Conservation (phyloP, 345 rosid species). For the Ceriops decandra region DNA sequence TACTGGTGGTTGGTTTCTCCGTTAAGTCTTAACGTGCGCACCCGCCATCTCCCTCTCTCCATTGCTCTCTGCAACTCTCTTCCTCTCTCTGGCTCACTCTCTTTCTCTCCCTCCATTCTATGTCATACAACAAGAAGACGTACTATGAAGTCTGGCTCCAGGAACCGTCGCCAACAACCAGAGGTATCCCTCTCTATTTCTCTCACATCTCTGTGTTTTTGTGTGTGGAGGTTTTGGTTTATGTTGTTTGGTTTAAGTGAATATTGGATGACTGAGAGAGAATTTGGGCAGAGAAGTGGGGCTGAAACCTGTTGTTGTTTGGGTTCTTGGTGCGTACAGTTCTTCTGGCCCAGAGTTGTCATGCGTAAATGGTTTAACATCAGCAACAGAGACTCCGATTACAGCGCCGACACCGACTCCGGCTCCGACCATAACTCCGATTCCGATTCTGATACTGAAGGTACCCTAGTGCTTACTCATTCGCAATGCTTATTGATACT, state of each 20-base stretch:
- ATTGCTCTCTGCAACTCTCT: background rate
- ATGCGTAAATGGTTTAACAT: conserved; percentile 86
- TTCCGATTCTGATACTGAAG: conserved; percentile 47
- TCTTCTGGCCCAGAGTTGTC: conserved; percentile 73
- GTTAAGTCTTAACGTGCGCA: too few relatives aligned
- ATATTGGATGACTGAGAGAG: conserved; percentile 19
- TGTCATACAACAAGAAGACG: background rate
- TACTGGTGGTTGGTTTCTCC: too few relatives aligned
- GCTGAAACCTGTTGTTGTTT: conserved; percentile 69
- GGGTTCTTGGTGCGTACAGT: conserved; percentile 76
- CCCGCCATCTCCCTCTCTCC: background rate
- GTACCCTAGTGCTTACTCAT: conserved; percentile 16
- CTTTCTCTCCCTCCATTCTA: background rate
- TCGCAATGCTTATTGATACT: background rate
- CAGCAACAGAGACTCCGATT: conserved; percentile 57
- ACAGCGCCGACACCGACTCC: conserved; percentile 68
- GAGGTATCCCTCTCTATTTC: conserved; percentile 36
- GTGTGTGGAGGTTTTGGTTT: background rate
- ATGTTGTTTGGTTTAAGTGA: conserved; percentile 10
- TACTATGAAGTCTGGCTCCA: conserved; percentile 39
- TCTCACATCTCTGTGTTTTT: too few relatives aligned
- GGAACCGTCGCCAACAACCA: conserved; percentile 13
- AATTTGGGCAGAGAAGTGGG: conserved; percentile 58
- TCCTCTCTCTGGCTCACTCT: background rate
- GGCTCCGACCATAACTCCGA: conserved; percentile 17